Percentiles rank a stretch among this genome's conserved stretches.
These are phyloP conservation scores for Lophiostoma macrostomum DNA, from an alignment of 495 filamentous ascomycete genomes.

Conservation along the genomic window DNA sequence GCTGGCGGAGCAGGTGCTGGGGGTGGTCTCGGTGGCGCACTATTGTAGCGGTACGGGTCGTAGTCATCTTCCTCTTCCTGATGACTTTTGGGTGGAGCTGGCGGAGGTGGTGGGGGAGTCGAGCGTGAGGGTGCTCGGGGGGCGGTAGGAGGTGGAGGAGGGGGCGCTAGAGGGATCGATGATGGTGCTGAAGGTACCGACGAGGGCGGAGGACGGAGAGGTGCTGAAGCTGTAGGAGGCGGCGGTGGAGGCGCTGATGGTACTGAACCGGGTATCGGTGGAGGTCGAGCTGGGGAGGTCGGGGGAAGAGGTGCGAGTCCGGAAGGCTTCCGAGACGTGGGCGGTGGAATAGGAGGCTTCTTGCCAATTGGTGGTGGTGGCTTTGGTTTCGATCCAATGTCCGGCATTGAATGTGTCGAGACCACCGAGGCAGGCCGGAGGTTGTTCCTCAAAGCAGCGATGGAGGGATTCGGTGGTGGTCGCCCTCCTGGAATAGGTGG, in stretches of 20 bases:
- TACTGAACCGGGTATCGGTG: conserved; percentile 46
- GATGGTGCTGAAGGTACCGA: conserved; percentile 76
- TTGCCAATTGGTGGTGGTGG: conserved; percentile 47
- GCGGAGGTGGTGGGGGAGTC: conserved; percentile 24
- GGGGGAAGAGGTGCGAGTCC: conserved; percentile 32
- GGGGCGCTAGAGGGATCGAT: conserved; percentile 37
- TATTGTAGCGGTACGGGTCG: conserved; percentile 21
- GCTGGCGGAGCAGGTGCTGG: conserved; percentile 31
- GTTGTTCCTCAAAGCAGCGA: conserved; percentile 39
- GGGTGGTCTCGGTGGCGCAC: conserved; percentile 12
- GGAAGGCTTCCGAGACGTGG: conserved; percentile 61
- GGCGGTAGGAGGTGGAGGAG: conserved; percentile 25
- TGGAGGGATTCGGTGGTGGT: conserved; percentile 48
- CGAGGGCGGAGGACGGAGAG: conserved; percentile 75
- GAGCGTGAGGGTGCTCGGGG: conserved; percentile 10
- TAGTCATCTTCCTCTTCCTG: conserved; percentile 21
- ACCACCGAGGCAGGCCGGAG: conserved; percentile 38
- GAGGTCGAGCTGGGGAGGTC: conserved; percentile 37
- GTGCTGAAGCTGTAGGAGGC: conserved; percentile 56
- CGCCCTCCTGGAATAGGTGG: conserved; percentile 58
- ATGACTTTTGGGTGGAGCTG: conserved; percentile 27
- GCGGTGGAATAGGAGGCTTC: conserved; percentile 45
- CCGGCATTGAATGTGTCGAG: conserved; percentile 36
- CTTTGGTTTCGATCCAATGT: conserved; percentile 38
- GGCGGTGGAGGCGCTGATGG: conserved; percentile 51